Conservation (phyloP, 106 monocot genomes). For the Alisma plantagoaquatica region DNA sequence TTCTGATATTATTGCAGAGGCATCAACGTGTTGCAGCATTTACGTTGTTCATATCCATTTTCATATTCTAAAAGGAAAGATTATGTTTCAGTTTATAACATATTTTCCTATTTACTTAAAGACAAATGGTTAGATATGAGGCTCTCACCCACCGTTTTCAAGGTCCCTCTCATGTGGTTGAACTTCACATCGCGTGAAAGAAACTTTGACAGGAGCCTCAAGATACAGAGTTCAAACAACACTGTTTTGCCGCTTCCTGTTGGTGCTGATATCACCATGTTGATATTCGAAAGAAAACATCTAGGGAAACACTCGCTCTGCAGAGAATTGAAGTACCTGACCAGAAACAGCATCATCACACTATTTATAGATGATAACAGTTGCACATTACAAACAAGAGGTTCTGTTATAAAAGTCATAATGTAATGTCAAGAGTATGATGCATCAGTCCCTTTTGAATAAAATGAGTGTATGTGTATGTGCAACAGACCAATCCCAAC, state of each 20-base stretch:
- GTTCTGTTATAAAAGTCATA: background rate
- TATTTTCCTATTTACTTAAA: too few species aligned
- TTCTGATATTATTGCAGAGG: too few species aligned
- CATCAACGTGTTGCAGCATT: too few species aligned
- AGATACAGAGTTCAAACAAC: slow-evolving; percentile 91
- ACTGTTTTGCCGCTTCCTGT: slow-evolving; percentile 98
- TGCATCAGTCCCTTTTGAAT: too few species aligned
- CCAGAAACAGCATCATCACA: background rate
- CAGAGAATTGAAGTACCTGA: slow-evolving; percentile 93
- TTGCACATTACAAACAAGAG: background rate
- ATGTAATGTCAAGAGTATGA: too few species aligned
- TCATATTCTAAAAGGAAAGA: too few species aligned
- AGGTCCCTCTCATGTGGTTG: slow-evolving; percentile 53
- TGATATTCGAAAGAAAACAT: slow-evolving; percentile 76
- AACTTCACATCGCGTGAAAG: slow-evolving; percentile 69
- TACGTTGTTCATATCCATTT: too few species aligned
- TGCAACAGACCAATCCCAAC: background rate
- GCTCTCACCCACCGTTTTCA: slow-evolving; percentile 85
- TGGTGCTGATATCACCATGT: slow-evolving; percentile 97
- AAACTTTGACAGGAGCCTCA: slow-evolving; percentile 81
- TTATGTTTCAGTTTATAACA: too few species aligned
- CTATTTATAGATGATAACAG: background rate
- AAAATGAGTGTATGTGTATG: too few species aligned
- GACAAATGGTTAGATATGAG: too few species aligned
- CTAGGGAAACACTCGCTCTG: slow-evolving; percentile 88